Conservation (phyloP, 2,329 filamentous ascomycete species). For the Verticillium dahliae region DNA sequence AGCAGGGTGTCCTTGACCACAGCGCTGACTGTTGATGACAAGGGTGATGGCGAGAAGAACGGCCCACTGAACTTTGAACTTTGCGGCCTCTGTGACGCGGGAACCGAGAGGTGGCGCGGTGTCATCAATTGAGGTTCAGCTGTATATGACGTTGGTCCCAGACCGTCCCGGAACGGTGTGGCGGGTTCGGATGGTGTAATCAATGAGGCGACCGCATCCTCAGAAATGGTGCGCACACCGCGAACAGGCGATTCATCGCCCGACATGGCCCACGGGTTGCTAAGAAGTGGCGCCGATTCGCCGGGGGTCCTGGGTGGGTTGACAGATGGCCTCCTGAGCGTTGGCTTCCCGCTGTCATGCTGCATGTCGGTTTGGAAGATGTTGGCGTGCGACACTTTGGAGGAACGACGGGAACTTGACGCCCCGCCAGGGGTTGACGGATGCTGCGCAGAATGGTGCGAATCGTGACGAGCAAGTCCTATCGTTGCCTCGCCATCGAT, state of each 20-base stretch:
- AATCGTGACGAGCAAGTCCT: conserved; percentile 49
- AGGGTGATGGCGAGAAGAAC: conserved; percentile 53
- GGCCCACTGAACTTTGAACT: conserved; percentile 35
- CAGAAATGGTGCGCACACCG: conserved; percentile 29
- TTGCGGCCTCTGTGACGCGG: conserved; percentile 18
- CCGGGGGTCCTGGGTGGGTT: conserved; percentile 23
- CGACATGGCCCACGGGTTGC: conserved; percentile 35
- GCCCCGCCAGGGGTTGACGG: conserved; percentile 11
- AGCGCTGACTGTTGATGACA: conserved; percentile 52
- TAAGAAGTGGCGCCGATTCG: conserved; percentile 32
- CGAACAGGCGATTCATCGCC: conserved; percentile 20
- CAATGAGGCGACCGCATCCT: conserved; percentile 24
- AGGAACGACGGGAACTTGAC: conserved; percentile 38
- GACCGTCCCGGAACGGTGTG: conserved; percentile 24
- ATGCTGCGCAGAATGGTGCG: conserved; percentile 28
- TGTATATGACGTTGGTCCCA: conserved; percentile 5
- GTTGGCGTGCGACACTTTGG: conserved; percentile 37
- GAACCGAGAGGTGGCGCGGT: conserved; percentile 14
- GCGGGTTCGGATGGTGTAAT: conserved; percentile 20
- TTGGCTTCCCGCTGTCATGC: conserved; percentile 27
- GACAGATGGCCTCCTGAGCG: conserved; percentile 24
- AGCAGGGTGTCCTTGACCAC: conserved; percentile 51
- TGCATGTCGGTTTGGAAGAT: conserved; percentile 31
- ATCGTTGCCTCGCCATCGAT: conserved; percentile 59
- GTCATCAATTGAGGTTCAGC: conserved; percentile 16